phyloP scores from a whole-genome alignment of 2,329 filamentous ascomycete species.

The Fusarium penzigii region DNA sequence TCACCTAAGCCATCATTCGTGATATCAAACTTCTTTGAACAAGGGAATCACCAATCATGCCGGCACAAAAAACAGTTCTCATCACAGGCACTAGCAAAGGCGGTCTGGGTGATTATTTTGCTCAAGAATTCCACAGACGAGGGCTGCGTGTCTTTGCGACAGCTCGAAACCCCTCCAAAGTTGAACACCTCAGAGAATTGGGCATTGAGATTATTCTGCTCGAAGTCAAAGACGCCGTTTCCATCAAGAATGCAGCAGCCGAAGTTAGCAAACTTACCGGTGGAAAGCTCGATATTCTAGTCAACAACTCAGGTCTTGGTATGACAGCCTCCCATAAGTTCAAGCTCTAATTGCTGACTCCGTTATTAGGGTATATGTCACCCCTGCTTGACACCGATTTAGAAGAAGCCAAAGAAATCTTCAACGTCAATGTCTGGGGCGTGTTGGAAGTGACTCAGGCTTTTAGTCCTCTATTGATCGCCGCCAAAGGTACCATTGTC shows the following conservation, averaged over 20 bases:
- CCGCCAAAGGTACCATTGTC: conserved; percentile 35
- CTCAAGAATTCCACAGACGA: conserved; percentile 37
- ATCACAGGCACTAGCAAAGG: conserved; percentile 42
- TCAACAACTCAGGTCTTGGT: conserved; percentile 45
- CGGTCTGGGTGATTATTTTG: conserved; percentile 43
- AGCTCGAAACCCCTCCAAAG: conserved; percentile 36
- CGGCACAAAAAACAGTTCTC: conserved; percentile 27
- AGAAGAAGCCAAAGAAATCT: conserved; percentile 26
- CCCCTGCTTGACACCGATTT: conserved; percentile 25
- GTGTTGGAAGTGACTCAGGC: conserved; percentile 40
- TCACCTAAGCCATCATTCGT: no score
- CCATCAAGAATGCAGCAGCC: conserved; percentile 35
- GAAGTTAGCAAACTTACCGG: conserved; percentile 35
- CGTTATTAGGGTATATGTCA: conserved; percentile 15
- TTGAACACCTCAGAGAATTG: conserved; percentile 31
- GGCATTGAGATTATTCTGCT: conserved; percentile 41
- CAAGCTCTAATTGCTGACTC: conserved; percentile 11
- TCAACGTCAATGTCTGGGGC: conserved; percentile 42
- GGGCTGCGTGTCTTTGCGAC: conserved; percentile 44
- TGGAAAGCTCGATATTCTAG: conserved; percentile 42
- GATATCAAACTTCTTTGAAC: no score
- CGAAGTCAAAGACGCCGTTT: conserved; percentile 40
- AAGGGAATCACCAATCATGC: no score
- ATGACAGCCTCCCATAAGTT: conserved; percentile 5
- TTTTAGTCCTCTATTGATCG: conserved; percentile 40